These are phyloP conservation scores for Boletales sp. DNA, from an alignment of 768 basidiomycete genomes.

Conservation along the genomic window DNA sequence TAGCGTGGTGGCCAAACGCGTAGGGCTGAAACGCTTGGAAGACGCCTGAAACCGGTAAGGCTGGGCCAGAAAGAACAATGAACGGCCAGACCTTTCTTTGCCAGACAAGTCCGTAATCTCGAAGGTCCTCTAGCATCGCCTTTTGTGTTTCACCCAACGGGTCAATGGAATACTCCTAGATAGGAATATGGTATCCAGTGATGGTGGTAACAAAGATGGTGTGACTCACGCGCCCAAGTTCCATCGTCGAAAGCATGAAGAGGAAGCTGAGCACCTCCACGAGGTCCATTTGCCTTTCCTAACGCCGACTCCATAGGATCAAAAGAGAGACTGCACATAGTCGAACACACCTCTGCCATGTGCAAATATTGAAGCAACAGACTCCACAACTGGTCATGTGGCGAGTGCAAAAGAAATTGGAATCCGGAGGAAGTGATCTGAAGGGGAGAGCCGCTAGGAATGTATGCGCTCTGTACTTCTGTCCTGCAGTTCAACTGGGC, in stretches of 20 bases:
- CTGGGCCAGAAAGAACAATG: constrained; percentile 10
- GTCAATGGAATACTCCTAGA: constrained; percentile 86
- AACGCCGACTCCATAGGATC: constrained; percentile 12
- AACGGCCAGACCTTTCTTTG: constrained; percentile 59
- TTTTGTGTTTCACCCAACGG: constrained; percentile 74
- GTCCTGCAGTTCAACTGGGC: not conserved
- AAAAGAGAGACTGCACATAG: constrained; percentile 1
- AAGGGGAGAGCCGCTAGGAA: constrained; percentile 48
- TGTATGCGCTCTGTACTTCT: not conserved
- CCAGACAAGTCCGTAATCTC: constrained; percentile 93
- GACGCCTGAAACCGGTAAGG: constrained; percentile 44
- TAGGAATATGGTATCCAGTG: not conserved
- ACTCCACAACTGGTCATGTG: constrained; percentile 95
- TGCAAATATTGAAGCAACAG: constrained; percentile 86
- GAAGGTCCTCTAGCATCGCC: constrained; percentile 87
- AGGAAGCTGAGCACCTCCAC: constrained; percentile 92
- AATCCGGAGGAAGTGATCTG: constrained; percentile 94
- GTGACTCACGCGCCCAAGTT: constrained; percentile 74
- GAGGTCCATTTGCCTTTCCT: constrained; percentile 88
- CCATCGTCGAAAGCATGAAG: constrained; percentile 97
- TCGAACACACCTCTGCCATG: constrained; percentile 65
- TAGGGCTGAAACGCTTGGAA: constrained; percentile 86
- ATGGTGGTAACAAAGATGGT: not conserved
- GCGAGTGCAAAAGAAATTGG: constrained; percentile 92
- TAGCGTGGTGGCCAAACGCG: constrained; percentile 89